phyloP scores from a whole-genome alignment of 352 stramenopile species.

The Phytophthora idaei region DNA sequence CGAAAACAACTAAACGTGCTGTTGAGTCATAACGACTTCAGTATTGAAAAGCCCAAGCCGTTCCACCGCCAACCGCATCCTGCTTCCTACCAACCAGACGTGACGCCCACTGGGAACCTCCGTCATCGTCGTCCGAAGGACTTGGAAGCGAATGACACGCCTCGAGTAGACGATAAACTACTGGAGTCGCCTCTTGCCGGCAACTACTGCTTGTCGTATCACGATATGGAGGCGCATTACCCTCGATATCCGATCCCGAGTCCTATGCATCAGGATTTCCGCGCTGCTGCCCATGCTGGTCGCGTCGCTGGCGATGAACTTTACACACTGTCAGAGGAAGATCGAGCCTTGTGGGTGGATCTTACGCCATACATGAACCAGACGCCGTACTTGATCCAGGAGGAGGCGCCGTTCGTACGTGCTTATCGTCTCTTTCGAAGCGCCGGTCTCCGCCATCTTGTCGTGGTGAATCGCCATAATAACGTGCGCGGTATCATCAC shows the following conservation, averaged over 20 bases:
- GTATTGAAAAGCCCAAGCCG: slow-evolving; percentile 66
- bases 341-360: slow-evolving; percentile 94
- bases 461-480: slow-evolving; percentile 93
- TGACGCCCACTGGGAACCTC: slow-evolving; percentile 32
- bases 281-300: slow-evolving; percentile 28
- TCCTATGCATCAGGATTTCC: slow-evolving; percentile 44
- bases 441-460: slow-evolving; percentile 95
- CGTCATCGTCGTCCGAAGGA: slow-evolving; percentile 31
- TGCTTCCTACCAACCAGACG: slow-evolving; percentile 42
- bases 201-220: slow-evolving; percentile 75
- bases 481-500: slow-evolving; percentile 92
- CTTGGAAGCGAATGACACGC: slow-evolving; percentile 36
- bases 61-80: slow-evolving; percentile 75
- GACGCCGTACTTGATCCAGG: slow-evolving; percentile 95
- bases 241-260: slow-evolving; percentile 78
- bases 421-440: slow-evolving; percentile 98
- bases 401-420: slow-evolving; percentile 94
- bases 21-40: slow-evolving; percentile 72
- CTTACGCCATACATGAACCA: slow-evolving; percentile 98
- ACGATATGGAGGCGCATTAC: slow-evolving; percentile 86
- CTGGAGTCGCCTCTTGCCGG: slow-evolving; percentile 39
- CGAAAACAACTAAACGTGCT: slow-evolving; percentile 85
- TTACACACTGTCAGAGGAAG: slow-evolving; percentile 74
- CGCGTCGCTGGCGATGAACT: slow-evolving; percentile 43
- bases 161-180: slow-evolving; percentile 53